phyloP scores from a whole-genome alignment of 169 alveolate genomes.

The Plasmodium cynomolgi region DNA sequence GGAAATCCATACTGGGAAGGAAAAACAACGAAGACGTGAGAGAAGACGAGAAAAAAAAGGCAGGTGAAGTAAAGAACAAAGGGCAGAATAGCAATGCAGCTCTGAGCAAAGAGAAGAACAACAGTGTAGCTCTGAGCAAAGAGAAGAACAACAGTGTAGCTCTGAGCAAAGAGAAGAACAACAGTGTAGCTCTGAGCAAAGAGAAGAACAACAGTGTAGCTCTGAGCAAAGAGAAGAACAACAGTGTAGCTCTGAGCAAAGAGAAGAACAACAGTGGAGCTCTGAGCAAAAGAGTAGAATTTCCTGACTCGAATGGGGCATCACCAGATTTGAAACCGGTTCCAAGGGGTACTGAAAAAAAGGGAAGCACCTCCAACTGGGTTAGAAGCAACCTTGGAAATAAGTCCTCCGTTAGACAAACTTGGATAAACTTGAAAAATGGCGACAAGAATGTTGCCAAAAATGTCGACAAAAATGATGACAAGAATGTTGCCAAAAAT shows the following conservation, averaged over 20 bases:
- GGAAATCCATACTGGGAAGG: constrained; percentile 15
- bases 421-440: constrained; percentile 1
- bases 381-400: neutral
- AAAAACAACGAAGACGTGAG: neutral
- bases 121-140: neutral
- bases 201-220: no score
- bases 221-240: no score
- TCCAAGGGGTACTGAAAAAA: constrained; percentile 1
- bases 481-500: no score
- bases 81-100: neutral
- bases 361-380: neutral
- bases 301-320: neutral
- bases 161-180: neutral
- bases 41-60: neutral
- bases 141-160: neutral
- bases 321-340: neutral
- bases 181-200: neutral
- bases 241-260: no score
- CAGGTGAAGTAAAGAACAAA: neutral
- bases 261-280: neutral
- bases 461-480: neutral
- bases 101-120: neutral
- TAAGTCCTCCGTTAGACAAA: neutral
- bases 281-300: neutral
- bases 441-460: neutral